phyloP scores from a whole-genome alignment of 2,329 filamentous ascomycete genomes.

The Didymella arachidicola region DNA sequence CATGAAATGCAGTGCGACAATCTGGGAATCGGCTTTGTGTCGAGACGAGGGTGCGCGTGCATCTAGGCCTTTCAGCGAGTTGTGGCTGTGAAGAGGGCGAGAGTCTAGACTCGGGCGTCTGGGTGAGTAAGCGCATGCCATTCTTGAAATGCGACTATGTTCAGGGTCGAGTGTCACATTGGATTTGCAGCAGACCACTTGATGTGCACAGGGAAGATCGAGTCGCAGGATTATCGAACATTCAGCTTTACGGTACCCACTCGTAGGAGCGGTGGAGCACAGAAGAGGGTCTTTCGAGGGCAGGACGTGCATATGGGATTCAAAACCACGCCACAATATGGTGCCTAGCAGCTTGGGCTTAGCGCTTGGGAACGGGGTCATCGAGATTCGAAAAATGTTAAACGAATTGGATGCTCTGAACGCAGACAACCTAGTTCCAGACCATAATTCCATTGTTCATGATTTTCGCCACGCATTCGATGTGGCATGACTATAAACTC shows the following conservation, averaged over 20 bases:
- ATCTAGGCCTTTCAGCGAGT: conserved; percentile 12
- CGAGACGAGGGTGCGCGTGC: conserved; percentile 1
- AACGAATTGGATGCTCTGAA: background rate
- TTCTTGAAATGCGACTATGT: conserved; percentile 3
- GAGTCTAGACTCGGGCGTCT: conserved; percentile 8
- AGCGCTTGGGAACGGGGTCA: background rate
- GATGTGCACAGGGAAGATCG: background rate
- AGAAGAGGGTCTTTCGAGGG: background rate
- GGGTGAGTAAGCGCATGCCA: conserved; percentile 12
- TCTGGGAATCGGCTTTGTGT: background rate
- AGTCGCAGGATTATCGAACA: background rate
- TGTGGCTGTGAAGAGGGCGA: background rate
- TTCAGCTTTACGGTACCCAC: background rate
- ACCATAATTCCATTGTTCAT: conserved; percentile 1
- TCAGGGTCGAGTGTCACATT: background rate
- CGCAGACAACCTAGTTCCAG: conserved; percentile 8
- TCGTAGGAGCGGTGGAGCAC: background rate
- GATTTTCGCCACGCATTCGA: conserved; percentile 19
- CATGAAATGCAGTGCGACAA: background rate
- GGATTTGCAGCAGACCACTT: background rate
- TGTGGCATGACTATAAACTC: conserved; percentile 4
- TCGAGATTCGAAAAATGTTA: background rate
- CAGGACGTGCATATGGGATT: conserved; percentile 4
- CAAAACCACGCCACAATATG: background rate
- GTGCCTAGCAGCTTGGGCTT: background rate